A percentile compares a stretch with the other conserved stretches of the same genome.
These are phyloP conservation scores for Plasmodium reichenowi DNA, from an alignment of 169 alveolate genomes.

Conservation along the genomic window DNA sequence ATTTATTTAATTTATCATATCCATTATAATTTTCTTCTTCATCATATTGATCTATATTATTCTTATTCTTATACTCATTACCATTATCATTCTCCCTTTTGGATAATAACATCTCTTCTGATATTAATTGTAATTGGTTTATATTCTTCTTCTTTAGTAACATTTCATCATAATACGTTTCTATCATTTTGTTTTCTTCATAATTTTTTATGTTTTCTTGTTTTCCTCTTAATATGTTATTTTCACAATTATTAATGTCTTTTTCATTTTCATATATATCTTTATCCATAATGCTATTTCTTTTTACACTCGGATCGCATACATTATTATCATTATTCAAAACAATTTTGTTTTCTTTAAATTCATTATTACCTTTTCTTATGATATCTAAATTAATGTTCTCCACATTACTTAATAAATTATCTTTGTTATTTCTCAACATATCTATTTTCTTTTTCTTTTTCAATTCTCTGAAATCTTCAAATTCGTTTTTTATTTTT, in stretches of 20 bases:
- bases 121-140: not conserved
- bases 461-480: conserved; percentile 1
- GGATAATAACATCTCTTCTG: not conserved
- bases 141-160: not conserved
- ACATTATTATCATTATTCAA: too few species aligned
- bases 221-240: not conserved
- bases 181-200: conserved; percentile 2
- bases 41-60: conserved; percentile 21
- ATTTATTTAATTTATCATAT: not conserved
- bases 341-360: not conserved
- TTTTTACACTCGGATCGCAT: too few species aligned
- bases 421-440: too few species aligned
- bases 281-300: not conserved
- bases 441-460: not conserved
- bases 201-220: not conserved
- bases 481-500: conserved; percentile 5
- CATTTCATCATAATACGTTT: conserved; percentile 4
- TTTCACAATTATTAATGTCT: not conserved
- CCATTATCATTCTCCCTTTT: not conserved
- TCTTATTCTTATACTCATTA: conserved; percentile 7
- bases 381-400: conserved; percentile 1
- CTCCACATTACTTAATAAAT: not conserved
- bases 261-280: not conserved
- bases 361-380: not conserved
- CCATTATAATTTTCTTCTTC: conserved; percentile 24